These are phyloP conservation scores for Cupressus sempervirens DNA, from an alignment of 75 land plant genomes.

Conservation along the genomic window DNA sequence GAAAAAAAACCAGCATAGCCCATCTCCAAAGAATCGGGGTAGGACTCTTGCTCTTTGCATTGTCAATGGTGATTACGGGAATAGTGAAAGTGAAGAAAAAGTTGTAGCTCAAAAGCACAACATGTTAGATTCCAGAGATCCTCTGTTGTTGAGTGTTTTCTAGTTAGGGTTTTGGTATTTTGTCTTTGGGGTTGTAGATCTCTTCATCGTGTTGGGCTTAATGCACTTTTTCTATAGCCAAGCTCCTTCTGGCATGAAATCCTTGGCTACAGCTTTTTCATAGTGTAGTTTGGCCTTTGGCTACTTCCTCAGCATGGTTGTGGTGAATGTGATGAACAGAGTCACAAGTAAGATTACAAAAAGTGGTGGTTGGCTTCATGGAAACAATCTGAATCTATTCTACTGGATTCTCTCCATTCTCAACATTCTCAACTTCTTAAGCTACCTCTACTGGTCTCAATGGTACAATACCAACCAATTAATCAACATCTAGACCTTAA, in stretches of 20 bases:
- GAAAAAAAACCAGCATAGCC: conserved; percentile 45
- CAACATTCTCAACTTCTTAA: conserved; percentile 22
- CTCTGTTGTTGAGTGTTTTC: conserved; percentile 29
- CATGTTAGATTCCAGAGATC: neutral
- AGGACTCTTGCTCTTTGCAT: conserved; percentile 51
- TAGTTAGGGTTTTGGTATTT: conserved; percentile 51
- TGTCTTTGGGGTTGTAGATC: conserved; percentile 56
- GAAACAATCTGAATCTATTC: conserved; percentile 23
- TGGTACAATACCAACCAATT: conserved; percentile 37
- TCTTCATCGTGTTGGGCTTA: conserved; percentile 57
- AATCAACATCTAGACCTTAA: neutral
- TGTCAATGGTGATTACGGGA: conserved; percentile 55
- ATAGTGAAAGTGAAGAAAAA: conserved; percentile 43
- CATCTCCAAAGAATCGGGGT: conserved; percentile 69
- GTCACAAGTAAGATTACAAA: conserved; percentile 14
- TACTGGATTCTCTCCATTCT: conserved; percentile 22
- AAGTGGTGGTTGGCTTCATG: conserved; percentile 23
- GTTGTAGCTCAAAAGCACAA: conserved; percentile 11
- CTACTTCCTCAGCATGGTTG: conserved; percentile 26
- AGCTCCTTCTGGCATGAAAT: conserved; percentile 34
- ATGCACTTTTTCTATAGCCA: conserved; percentile 72
- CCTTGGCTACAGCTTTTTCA: conserved; percentile 30
- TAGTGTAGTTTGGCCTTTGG: conserved; percentile 30
- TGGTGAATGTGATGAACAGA: conserved; percentile 36
- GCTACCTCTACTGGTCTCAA: conserved; percentile 37